Evolutionary conservation across 108 stramenopile species (phyloP).

Genomic region (Fistulifera pelliculosa): DNA sequence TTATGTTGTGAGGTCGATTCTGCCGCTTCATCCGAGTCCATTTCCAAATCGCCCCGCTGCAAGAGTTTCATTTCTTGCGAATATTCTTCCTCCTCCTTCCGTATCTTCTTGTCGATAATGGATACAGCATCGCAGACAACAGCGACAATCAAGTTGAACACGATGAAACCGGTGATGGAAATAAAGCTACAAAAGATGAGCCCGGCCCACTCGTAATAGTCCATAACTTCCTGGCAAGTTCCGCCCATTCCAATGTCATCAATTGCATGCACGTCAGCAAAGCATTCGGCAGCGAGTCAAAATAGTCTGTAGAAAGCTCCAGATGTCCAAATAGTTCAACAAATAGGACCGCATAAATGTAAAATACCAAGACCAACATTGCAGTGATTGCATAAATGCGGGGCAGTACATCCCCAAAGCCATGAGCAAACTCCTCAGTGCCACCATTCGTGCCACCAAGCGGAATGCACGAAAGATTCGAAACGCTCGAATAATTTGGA

Average conservation of each 20-base stretch:
- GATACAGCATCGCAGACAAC: constrained; percentile 64
- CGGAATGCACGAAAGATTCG: constrained; percentile 63
- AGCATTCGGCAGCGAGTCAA: constrained; percentile 32
- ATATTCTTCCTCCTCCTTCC: constrained; percentile 11
- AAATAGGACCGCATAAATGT: constrained; percentile 64
- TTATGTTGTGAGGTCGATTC: too few relatives aligned
- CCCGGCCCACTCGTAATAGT: constrained; percentile 23
- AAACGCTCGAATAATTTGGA: constrained; percentile 65
- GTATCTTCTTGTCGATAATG: constrained; percentile 12
- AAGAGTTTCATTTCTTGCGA: too few relatives aligned
- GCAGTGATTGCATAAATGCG: constrained; percentile 49
- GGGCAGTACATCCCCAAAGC: constrained; percentile 59
- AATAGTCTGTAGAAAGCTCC: constrained; percentile 26
- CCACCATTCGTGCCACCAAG: constrained; percentile 45
- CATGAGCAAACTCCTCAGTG: constrained; percentile 41
- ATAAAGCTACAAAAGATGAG: constrained; percentile 40
- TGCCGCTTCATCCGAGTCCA: too few relatives aligned
- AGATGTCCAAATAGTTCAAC: constrained; percentile 32
- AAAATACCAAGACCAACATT: constrained; percentile 55
- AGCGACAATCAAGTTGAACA: constrained; percentile 70
- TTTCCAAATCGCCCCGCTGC: too few relatives aligned
- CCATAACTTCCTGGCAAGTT: constrained; percentile 27
- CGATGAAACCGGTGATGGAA: constrained; percentile 54
- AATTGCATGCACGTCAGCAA: constrained; percentile 61
- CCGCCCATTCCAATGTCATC: constrained; percentile 66